A percentile compares a stretch with the other conserved stretches of the same genome.
These are phyloP conservation scores for Pleodorina starrii DNA, from an alignment of 139 green algal genomes.

Conservation along the genomic window DNA sequence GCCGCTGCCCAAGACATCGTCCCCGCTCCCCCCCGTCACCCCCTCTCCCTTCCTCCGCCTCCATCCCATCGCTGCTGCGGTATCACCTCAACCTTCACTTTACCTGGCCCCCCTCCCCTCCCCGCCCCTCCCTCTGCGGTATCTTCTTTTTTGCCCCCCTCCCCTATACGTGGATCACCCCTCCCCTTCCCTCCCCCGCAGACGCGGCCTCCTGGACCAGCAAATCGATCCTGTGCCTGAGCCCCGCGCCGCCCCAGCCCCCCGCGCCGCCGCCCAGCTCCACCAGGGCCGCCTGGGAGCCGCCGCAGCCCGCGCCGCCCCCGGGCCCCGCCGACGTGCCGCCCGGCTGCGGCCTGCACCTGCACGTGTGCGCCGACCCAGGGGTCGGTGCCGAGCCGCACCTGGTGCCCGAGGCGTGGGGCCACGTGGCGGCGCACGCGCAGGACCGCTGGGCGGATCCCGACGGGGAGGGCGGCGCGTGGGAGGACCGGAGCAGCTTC, in stretches of 20 bases:
- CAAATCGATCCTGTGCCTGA: constrained; percentile 5
- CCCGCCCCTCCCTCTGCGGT: too few relatives aligned
- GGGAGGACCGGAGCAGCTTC: constrained; percentile 52
- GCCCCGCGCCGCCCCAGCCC: neutral
- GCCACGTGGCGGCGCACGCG: neutral
- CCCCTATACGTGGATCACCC: too few relatives aligned
- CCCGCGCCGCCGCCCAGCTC: neutral
- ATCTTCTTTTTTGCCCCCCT: too few relatives aligned
- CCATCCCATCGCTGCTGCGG: too few relatives aligned
- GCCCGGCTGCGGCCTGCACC: constrained; percentile 13
- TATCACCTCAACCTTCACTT: too few relatives aligned
- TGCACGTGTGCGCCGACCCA: constrained; percentile 19
- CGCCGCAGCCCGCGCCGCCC: neutral
- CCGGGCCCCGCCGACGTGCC: constrained; percentile 19
- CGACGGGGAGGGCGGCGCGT: constrained; percentile 40
- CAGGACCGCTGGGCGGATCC: constrained; percentile 46
- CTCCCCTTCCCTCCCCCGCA: too few relatives aligned
- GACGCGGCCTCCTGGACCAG: constrained; percentile 9
- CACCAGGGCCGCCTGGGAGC: neutral
- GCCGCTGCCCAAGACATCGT: too few relatives aligned
- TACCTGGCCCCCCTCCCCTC: too few relatives aligned
- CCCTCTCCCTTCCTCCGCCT: too few relatives aligned
- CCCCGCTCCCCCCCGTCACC: too few relatives aligned
- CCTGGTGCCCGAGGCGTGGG: constrained; percentile 36
- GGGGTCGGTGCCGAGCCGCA: constrained; percentile 13